These are phyloP conservation scores for Monascus ruber DNA, from an alignment of 2,329 filamentous ascomycete species.

Conservation along the genomic window DNA sequence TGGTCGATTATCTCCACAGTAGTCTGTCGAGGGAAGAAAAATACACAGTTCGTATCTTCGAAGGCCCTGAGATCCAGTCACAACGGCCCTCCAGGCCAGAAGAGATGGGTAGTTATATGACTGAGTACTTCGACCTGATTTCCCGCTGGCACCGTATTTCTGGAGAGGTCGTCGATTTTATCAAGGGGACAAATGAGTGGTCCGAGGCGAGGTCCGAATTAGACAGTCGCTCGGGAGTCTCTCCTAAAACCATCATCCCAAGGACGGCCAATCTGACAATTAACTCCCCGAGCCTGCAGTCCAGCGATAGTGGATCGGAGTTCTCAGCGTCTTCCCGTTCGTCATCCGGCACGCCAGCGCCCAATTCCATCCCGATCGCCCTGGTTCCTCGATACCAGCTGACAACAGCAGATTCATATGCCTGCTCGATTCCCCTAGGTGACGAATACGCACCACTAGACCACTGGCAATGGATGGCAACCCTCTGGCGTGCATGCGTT, in stretches of 20 bases:
- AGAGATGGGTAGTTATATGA: conserved; percentile 34
- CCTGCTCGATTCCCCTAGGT: conserved; percentile 59
- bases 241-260: conserved; percentile 23
- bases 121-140: conserved; percentile 56
- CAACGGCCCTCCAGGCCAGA: conserved; percentile 12
- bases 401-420: conserved; percentile 63
- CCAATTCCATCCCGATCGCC: conserved; percentile 51
- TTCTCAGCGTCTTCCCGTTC: conserved; percentile 8
- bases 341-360: conserved; percentile 4
- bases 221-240: conserved; percentile 12
- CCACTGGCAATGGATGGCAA: conserved; percentile 97
- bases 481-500: conserved; percentile 76
- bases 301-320: conserved; percentile 17
- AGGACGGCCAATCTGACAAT: conserved; percentile 18
- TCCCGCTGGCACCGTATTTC: conserved; percentile 66
- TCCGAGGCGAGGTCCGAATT: conserved; percentile 10
- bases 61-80: conserved; percentile 30
- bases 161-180: conserved; percentile 53
- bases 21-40: conserved; percentile 42
- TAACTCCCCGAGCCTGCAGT: conserved; percentile 16
- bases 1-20: conserved; percentile 53
- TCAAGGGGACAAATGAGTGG: conserved; percentile 28
- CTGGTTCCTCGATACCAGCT: conserved; percentile 72
- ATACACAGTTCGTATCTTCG: conserved; percentile 38
- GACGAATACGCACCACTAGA: conserved; percentile 73